A percentile compares a stretch with the other conserved stretches of the same genome.
phyloP scores from a whole-genome alignment of 257 asterid species.

The Schizonepeta tenuifolia region DNA sequence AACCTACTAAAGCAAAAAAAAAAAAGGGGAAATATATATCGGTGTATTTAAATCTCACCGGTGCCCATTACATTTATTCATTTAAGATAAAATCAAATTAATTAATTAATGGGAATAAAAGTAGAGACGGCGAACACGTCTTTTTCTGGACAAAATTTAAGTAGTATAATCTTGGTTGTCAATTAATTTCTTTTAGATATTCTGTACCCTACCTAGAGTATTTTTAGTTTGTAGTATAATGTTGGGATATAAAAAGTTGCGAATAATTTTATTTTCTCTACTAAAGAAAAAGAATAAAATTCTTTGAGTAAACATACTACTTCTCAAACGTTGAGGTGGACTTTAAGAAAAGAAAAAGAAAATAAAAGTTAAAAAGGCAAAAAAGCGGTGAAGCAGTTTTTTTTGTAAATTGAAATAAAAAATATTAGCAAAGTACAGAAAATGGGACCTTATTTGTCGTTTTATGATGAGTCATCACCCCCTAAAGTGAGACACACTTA shows the following conservation, averaged over 20 bases:
- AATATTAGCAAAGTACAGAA: slow-evolving; percentile 42
- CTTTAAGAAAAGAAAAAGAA: slow-evolving; percentile 29
- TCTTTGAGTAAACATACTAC: slow-evolving; percentile 23
- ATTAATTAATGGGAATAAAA: slow-evolving; percentile 1
- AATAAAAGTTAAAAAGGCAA: slow-evolving; percentile 24
- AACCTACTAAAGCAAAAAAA: not conserved
- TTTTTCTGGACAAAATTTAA: slow-evolving; percentile 10
- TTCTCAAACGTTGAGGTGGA: slow-evolving; percentile 35
- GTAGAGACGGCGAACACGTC: not conserved
- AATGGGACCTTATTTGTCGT: slow-evolving; percentile 61
- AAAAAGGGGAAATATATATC: not conserved
- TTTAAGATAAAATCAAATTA: too few species aligned
- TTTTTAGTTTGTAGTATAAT: not conserved
- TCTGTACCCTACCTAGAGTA: not conserved
- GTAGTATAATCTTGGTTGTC: slow-evolving; percentile 15
- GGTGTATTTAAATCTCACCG: not conserved
- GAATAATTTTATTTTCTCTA: slow-evolving; percentile 13
- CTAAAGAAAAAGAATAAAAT: slow-evolving; percentile 12
- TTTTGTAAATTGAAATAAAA: slow-evolving; percentile 35
- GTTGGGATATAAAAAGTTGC: slow-evolving; percentile 1
- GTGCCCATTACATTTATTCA: not conserved
- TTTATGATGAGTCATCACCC: slow-evolving; percentile 58
- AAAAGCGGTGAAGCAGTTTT: slow-evolving; percentile 45
- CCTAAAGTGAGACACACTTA: slow-evolving; percentile 50
- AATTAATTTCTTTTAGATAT: slow-evolving; percentile 15